phyloP scores from a whole-genome alignment of 176 grass and related monocot genomes.

The Lolium rigidum region DNA sequence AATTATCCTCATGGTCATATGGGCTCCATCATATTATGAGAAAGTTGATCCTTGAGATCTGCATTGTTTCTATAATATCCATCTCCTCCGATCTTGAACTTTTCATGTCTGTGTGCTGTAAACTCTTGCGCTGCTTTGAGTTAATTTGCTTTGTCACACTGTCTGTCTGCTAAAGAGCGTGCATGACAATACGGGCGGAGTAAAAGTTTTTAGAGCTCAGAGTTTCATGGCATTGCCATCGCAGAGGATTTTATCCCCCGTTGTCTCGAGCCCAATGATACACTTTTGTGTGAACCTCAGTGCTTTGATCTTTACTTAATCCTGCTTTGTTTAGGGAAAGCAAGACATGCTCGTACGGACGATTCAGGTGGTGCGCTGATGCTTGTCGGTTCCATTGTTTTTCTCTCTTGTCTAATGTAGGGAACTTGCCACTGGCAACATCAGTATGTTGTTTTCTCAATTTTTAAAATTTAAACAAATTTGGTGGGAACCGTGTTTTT shows the following conservation, averaged over 20 bases:
- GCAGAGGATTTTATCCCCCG: slow-evolving; percentile 19
- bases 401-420: background rate
- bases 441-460: background rate
- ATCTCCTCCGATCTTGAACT: background rate
- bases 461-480: background rate
- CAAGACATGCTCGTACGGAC: slow-evolving; percentile 30
- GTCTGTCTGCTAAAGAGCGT: slow-evolving; percentile 48
- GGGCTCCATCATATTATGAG: background rate
- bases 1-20: background rate
- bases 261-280: slow-evolving; percentile 23
- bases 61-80: background rate
- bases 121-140: background rate
- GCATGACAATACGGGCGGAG: background rate
- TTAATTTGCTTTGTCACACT: slow-evolving; percentile 27
- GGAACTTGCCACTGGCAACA: background rate
- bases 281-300: background rate
- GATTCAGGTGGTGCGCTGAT: too few relatives aligned
- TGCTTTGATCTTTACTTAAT: slow-evolving; percentile 30
- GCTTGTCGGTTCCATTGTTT: too few relatives aligned
- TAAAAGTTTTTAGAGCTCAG: slow-evolving; percentile 30
- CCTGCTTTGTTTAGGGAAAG: slow-evolving; percentile 19
- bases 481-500: background rate
- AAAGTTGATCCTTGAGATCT: background rate
- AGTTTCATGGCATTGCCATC: slow-evolving; percentile 1
- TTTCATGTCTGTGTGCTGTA: background rate